Base-by-base conservation (phyloP, 176 grass and related monocot species). In the Carex kokanica region DNA sequence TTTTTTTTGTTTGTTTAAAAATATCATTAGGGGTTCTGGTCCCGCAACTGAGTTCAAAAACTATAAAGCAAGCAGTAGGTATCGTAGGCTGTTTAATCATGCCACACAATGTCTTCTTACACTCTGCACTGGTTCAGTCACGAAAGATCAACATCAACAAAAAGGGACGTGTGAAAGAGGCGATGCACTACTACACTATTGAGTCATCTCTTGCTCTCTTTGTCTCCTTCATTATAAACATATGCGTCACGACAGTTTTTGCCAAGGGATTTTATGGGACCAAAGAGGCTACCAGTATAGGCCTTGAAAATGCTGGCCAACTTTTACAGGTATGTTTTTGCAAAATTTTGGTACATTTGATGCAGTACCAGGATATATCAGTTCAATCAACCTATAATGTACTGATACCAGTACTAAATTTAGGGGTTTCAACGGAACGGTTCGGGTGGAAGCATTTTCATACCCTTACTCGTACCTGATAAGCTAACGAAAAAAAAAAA, bases 91-190 rank as follows among this genome's bases (percentile, higher is more conserved):
- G 94, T 83, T 86, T 97, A n/a, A 97, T 97, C 69, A 97, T 91
- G 94, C 91, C 94, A 27, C 94, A 97, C 72, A 97, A 97, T 78
- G 89, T 97, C 67, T 97, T 93, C 82, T 84, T 97, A 86, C 94
- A 97, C 84, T 97, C 94, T 53, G 94, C 94, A 11, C 87, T 97
- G 36, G 94, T 97, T 59, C 94, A 97, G 77, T 97, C 94, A 18
- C 92, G 94, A 83, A 93, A 93, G 78, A 91, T 97, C 69, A 83
- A 97, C 84, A 93, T 57, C 55, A 86, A 54, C 23, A 97, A 93
- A 82, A 97, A 91, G 85, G 87, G 85, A 17, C 89, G 84, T 55
- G 89, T 97, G 73, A 86, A 87, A 87, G 94, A 97, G 88, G 94
- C 94, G 57, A 90, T 97, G 13, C 85, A 86, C 84, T 97, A 97